Evolutionary conservation across 805 yeast genomes (phyloP), one percentile per base, ranked within the genome.

Genomic region (Priceomyces haplophilus): DNA sequence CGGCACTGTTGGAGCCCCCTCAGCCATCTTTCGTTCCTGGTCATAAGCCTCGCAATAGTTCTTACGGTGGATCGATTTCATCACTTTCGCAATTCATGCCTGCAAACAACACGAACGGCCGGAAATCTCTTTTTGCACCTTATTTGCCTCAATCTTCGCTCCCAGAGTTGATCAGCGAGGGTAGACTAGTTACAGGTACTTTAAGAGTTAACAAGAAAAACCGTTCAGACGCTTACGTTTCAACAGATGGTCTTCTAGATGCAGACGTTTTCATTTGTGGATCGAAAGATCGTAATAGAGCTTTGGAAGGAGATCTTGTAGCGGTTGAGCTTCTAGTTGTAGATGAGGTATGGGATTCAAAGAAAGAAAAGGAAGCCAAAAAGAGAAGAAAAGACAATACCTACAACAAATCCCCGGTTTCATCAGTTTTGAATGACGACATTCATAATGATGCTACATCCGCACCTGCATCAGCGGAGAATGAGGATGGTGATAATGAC

Each of bases 251-350:
- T 1, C 76, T 90, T 24, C 75, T 93, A 49, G 99, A 93, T 64
- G 95, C 99, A 0, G 99, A 93, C 64, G 88, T 93, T 47, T 93
- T 89, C 59, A 93, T 93, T 51, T 93, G 98, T 70, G 99, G 99
- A 8, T 90, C 98, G 8, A 93, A 93, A 62, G 99, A 93, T 65
- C 85, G 99, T 62, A 93, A 93, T 65, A 82, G 99, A 61, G 98
- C 99, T 2, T 71, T 93, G 42, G 99, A 93, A 65, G 97, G 97
- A 44, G 99, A 93, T 62, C 69, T 88, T 40, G 99, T 93, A 31
- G 99, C 99, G 0, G 90, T 93, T 17, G 99, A 93, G 63, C 75
- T 93, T 49, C 76, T 93, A 44, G 87, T 86, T 17, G 99, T 93
- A 31, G 97, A 93, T 63, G 99, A 93, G 59, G 99, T 93, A 24